phyloP scores from a whole-genome alignment of 768 basidiomycete genomes.

The Arthromyces matolae region DNA sequence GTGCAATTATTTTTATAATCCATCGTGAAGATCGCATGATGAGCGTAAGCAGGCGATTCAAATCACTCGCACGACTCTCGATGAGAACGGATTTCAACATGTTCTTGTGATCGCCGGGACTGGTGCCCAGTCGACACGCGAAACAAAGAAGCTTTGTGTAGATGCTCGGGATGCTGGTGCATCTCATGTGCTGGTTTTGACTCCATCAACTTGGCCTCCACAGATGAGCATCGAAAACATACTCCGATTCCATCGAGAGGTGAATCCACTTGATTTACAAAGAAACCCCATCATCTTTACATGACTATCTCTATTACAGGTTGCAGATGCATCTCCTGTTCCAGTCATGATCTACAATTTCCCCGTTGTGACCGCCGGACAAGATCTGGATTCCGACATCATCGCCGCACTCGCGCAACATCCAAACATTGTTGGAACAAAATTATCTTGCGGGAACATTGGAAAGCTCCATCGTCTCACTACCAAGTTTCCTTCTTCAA shows the following conservation, averaged over 20 bases:
- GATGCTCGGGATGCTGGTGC: constrained; percentile 85
- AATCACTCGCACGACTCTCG: constrained; percentile 66
- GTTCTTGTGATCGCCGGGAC: constrained; percentile 79
- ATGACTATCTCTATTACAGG: constrained; percentile 35
- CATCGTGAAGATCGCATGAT: constrained; percentile 47
- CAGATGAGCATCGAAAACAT: constrained; percentile 63
- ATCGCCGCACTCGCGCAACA: constrained; percentile 66
- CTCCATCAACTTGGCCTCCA: constrained; percentile 67
- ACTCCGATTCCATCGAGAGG: constrained; percentile 63
- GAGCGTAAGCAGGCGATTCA: constrained; percentile 63
- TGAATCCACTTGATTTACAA: constrained; percentile 20
- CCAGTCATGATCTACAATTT: constrained; percentile 86
- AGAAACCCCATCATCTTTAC: constrained; percentile 4
- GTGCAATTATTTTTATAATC: neutral
- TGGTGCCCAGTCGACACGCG: constrained; percentile 75
- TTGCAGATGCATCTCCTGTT: constrained; percentile 65
- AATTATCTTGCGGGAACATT: constrained; percentile 81
- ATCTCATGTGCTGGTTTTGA: constrained; percentile 70
- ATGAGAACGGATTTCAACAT: constrained; percentile 64
- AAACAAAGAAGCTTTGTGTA: constrained; percentile 62
- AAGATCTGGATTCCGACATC: constrained; percentile 80
- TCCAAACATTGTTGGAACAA: constrained; percentile 83
- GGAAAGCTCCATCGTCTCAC: constrained; percentile 80
- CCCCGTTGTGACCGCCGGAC: constrained; percentile 74
- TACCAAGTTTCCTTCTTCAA: constrained; percentile 45